These are phyloP conservation scores for Mucor lusitanicus DNA, from an alignment of 371 early-diverging fungal species.

Conservation along the genomic window DNA sequence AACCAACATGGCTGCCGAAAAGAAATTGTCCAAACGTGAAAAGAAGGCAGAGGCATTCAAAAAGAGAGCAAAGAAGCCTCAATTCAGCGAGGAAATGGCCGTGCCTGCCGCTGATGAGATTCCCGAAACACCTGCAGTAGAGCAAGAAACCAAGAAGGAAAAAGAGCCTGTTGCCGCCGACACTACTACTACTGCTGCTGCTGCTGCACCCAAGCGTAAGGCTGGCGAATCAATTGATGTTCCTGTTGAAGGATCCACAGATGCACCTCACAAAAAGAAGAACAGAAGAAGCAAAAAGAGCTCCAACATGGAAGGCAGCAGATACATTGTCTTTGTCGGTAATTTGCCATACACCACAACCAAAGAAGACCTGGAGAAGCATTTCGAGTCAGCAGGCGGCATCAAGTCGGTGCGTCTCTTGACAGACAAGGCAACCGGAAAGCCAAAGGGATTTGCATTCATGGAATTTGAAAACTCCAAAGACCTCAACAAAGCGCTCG, in stretches of 20 bases:
- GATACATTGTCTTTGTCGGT: conserved; percentile 78
- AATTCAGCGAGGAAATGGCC: conserved; percentile 46
- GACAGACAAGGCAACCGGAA: conserved; percentile 74
- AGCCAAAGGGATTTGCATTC: conserved; percentile 81
- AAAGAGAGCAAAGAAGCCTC: conserved; percentile 55
- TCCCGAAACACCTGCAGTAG: conserved; percentile 5
- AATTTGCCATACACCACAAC: conserved; percentile 71
- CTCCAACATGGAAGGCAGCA: conserved; percentile 25
- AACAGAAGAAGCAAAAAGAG: conserved; percentile 20
- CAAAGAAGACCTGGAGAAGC: conserved; percentile 63
- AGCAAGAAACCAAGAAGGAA: conserved; percentile 20
- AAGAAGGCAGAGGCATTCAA: conserved; percentile 66
- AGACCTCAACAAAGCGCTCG: conserved; percentile 64
- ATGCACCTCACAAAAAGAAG: conserved; percentile 16
- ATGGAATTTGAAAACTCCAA: conserved; percentile 66
- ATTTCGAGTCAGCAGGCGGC: conserved; percentile 61
- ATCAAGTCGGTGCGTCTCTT: conserved; percentile 67
- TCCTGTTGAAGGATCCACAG: conserved; percentile 9
- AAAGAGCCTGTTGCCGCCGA: background rate
- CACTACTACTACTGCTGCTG: background rate
- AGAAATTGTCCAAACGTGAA: conserved; percentile 70
- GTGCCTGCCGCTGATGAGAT: conserved; percentile 46
- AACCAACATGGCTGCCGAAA: conserved; percentile 31
- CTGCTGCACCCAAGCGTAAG: conserved; percentile 19
- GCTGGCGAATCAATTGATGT: conserved; percentile 18